Conservation (phyloP, 345 rosid species). For the Cardamine chenopodiifolia region DNA sequence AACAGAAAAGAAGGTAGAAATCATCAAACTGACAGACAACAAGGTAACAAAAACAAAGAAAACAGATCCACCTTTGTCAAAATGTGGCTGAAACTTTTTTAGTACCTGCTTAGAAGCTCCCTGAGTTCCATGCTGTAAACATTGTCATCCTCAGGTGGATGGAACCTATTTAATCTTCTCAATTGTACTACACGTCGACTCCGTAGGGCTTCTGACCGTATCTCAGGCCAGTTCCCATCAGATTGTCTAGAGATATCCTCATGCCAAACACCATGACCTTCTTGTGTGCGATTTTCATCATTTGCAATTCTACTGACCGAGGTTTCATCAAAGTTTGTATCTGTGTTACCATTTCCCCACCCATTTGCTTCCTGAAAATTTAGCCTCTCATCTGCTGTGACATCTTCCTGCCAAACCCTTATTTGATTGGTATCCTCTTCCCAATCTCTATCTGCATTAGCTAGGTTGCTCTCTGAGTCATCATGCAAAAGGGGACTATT, state of each 20-base stretch:
- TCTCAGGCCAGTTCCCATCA: constrained; percentile 63
- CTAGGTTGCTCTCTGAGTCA: constrained; percentile 51
- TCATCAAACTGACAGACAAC: not conserved
- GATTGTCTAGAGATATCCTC: constrained; percentile 59
- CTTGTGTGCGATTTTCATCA: constrained; percentile 53
- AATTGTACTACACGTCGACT: constrained; percentile 60
- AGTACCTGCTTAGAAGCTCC: constrained; percentile 93
- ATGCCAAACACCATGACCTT: constrained; percentile 60
- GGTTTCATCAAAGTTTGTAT: constrained; percentile 58
- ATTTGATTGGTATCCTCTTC: constrained; percentile 53
- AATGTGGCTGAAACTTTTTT: not conserved
- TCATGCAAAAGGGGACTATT: constrained; percentile 48
- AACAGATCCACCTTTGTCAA: not conserved
- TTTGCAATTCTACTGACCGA: constrained; percentile 50
- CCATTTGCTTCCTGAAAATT: constrained; percentile 58
- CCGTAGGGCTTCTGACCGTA: constrained; percentile 65
- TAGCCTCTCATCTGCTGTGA: constrained; percentile 50
- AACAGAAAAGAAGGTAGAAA: constrained; percentile 4
- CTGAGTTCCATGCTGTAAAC: constrained; percentile 97
- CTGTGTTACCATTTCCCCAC: constrained; percentile 55
- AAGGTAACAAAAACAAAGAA: not conserved
- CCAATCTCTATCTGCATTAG: constrained; percentile 53
- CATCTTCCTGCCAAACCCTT: constrained; percentile 55
- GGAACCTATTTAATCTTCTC: constrained; percentile 87
- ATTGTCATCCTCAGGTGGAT: constrained; percentile 92